Evolutionary conservation across 2,329 filamentous ascomycete genomes (phyloP).

Genomic region (Orbilia oligospora): DNA sequence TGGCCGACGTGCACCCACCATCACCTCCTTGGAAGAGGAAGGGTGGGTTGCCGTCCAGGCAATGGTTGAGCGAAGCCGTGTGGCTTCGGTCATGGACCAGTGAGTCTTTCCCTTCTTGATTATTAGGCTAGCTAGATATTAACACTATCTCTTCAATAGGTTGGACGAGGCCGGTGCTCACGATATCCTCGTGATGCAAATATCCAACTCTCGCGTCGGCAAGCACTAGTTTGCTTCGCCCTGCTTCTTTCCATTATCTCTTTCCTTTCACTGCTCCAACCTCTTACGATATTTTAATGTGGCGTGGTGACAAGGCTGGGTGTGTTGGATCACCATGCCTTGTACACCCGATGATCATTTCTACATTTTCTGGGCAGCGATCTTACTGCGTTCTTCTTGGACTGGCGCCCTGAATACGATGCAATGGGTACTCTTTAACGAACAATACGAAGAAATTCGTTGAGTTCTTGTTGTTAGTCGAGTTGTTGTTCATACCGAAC

Average conservation of each 20-base stretch:
- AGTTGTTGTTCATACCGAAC: background rate
- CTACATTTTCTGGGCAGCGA: background rate
- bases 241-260: background rate
- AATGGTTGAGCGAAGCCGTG: constrained; percentile 91
- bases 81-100: constrained; percentile 89
- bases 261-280: background rate
- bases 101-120: constrained; percentile 33
- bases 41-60: constrained; percentile 94
- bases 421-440: background rate
- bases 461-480: background rate
- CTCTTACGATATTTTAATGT: constrained; percentile 8
- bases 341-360: constrained; percentile 3
- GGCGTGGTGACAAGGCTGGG: background rate
- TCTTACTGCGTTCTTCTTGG: background rate
- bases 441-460: background rate
- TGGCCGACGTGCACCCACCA: constrained; percentile 91
- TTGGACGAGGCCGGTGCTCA: constrained; percentile 76
- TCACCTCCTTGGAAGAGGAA: constrained; percentile 88
- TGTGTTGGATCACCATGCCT: background rate
- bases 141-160: constrained; percentile 37
- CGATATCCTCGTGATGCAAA: constrained; percentile 87
- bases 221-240: constrained; percentile 26
- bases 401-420: too few species aligned
- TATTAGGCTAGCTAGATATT: background rate
- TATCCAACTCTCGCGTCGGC: constrained; percentile 80